phyloP scores from a whole-genome alignment of 2,329 filamentous ascomycete species.

The Penicillium hordei region DNA sequence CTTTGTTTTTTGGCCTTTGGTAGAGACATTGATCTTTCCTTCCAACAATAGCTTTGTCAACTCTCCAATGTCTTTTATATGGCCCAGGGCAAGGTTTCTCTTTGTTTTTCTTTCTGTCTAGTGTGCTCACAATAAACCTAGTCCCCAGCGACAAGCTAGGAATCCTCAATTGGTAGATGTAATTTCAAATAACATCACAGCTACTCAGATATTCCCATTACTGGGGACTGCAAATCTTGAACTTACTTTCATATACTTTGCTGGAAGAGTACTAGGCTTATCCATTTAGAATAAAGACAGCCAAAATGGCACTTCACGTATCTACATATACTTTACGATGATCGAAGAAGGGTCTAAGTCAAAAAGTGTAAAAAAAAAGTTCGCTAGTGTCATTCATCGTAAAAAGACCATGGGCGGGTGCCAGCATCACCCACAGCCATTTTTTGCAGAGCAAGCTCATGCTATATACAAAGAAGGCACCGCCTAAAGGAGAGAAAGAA shows the following conservation, averaged over 20 bases:
- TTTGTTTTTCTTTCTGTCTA: background rate
- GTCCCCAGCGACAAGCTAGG: background rate
- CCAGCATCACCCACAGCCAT: background rate
- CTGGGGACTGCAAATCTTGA: background rate
- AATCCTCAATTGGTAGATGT: background rate
- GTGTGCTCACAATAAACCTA: background rate
- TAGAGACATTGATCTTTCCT: background rate
- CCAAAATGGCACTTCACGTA: background rate
- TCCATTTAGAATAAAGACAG: background rate
- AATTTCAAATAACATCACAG: background rate
- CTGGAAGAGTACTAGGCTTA: background rate
- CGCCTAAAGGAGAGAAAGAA: constrained; percentile 9
- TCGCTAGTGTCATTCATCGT: constrained; percentile 12
- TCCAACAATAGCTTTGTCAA: background rate
- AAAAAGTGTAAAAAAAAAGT: background rate
- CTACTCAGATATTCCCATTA: too few relatives aligned
- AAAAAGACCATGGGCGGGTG: background rate
- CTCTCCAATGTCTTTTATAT: background rate
- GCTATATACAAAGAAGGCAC: constrained; percentile 13
- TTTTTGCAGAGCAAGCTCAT: constrained; percentile 13
- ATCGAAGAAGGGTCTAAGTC: background rate
- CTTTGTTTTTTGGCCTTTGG: background rate
- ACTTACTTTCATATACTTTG: background rate
- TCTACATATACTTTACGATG: background rate
- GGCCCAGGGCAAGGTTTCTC: too few relatives aligned